A percentile compares a stretch with the other conserved stretches of the same genome.
Evolutionary conservation across 306 rosid species (phyloP).

Genomic region (Ceratonia siliqua): DNA sequence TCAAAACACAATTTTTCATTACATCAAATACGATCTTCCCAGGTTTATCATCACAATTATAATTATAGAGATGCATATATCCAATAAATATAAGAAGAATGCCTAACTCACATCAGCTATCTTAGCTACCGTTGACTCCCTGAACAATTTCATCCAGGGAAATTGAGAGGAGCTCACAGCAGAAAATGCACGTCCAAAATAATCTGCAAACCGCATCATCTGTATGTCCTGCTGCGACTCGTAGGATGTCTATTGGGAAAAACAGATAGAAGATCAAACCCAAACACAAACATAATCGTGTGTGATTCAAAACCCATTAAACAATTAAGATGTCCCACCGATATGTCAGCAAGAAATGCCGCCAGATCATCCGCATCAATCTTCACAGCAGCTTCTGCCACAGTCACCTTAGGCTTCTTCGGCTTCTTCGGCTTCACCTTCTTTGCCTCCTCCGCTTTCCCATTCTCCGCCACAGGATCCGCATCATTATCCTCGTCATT

Average conservation of each 20-base stretch:
- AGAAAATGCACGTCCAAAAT: constrained; percentile 80
- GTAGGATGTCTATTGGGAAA: constrained; percentile 52
- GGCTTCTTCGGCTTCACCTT: constrained; percentile 82
- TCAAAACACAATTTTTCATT: not conserved
- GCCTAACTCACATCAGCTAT: constrained; percentile 76
- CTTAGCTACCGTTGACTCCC: constrained; percentile 81
- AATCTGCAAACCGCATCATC: constrained; percentile 91
- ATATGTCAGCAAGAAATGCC: constrained; percentile 59
- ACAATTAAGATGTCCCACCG: constrained; percentile 51
- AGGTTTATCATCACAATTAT: not conserved
- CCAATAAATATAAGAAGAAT: not conserved
- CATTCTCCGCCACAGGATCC: constrained; percentile 54
- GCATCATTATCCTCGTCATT: constrained; percentile 61
- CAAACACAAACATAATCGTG: constrained; percentile 34
- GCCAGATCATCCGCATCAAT: constrained; percentile 69
- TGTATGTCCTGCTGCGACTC: constrained; percentile 66
- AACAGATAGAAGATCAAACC: constrained; percentile 41
- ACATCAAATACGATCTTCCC: not conserved
- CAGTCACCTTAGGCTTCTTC: constrained; percentile 88
- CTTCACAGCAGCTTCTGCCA: constrained; percentile 83
- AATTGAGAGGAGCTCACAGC: constrained; percentile 80
- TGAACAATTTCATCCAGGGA: constrained; percentile 87
- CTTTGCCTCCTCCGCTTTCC: constrained; percentile 62
- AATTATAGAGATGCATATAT: not conserved
- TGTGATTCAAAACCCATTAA: constrained; percentile 22